A percentile compares a stretch with the other conserved stretches of the same genome.
Evolutionary conservation across 2,329 filamentous ascomycete species (phyloP).

Genomic region (Botryosphaeria dothidea): DNA sequence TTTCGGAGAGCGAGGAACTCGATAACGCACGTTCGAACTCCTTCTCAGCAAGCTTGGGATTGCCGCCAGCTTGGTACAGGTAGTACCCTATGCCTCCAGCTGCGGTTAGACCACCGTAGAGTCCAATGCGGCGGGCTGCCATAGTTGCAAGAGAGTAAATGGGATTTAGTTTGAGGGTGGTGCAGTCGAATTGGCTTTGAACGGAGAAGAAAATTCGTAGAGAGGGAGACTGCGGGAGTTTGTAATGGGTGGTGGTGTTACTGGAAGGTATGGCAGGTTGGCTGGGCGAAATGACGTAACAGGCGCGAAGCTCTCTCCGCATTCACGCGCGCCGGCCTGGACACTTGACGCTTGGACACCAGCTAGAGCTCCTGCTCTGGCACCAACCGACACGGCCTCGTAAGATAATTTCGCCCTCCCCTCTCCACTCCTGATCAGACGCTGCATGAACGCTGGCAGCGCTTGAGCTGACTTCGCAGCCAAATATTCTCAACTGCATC

Average conservation of each 20-base stretch:
- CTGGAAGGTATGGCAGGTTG: background rate
- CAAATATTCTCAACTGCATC: background rate
- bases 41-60: slow-evolving; percentile 80
- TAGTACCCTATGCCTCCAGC: slow-evolving; percentile 74
- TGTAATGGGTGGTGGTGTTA: background rate
- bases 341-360: background rate
- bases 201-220: background rate
- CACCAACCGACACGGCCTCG: background rate
- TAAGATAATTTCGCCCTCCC: slow-evolving; percentile 6
- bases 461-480: background rate
- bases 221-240: background rate
- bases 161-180: background rate
- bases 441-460: background rate
- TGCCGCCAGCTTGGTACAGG: slow-evolving; percentile 82
- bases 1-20: background rate
- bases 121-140: slow-evolving; percentile 1
- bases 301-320: slow-evolving; percentile 14
- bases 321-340: background rate
- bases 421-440: background rate
- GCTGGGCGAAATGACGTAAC: background rate
- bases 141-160: slow-evolving; percentile 7
- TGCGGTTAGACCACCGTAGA: slow-evolving; percentile 1
- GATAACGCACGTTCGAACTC: slow-evolving; percentile 72
- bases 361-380: background rate
- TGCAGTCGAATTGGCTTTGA: background rate